phyloP scores from a whole-genome alignment of 2,329 filamentous ascomycete species.

The Penicillium sp. region DNA sequence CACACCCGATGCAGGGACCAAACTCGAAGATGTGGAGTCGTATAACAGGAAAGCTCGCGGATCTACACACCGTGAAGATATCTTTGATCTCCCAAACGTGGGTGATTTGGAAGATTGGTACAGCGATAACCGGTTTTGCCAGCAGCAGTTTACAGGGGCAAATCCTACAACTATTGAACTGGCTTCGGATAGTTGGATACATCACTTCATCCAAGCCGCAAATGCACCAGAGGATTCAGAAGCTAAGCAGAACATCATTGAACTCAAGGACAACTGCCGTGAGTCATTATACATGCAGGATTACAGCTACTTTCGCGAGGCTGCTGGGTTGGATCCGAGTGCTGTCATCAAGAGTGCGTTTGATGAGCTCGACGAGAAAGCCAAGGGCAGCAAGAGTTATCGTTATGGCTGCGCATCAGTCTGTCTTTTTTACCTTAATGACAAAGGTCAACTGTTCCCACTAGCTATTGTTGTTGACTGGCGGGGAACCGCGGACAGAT shows the following conservation, averaged over 20 bases:
- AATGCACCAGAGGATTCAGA: constrained; percentile 1
- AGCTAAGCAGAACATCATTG: neutral
- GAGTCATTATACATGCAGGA: constrained; percentile 10
- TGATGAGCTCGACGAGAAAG: neutral
- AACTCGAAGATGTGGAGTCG: neutral
- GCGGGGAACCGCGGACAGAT: constrained; percentile 1
- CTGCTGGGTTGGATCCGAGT: constrained; percentile 3
- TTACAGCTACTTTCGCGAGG: constrained; percentile 11
- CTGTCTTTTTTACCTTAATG: constrained; percentile 5
- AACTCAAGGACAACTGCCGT: neutral
- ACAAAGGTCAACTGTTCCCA: constrained; percentile 1
- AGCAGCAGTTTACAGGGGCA: constrained; percentile 11
- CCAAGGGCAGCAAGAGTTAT: neutral
- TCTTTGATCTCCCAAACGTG: constrained; percentile 9
- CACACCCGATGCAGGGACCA: neutral
- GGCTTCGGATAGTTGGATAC: constrained; percentile 2
- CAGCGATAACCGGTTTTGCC: constrained; percentile 10
- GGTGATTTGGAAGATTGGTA: constrained; percentile 12
- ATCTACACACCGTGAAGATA: neutral
- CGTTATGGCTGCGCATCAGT: constrained; percentile 8
- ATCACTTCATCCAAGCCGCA: constrained; percentile 8
- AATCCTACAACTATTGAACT: constrained; percentile 11
- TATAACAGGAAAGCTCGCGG: neutral
- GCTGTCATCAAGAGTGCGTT: neutral
- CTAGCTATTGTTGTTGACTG: constrained; percentile 11